Base-by-base conservation (phyloP, 805 yeast species). In the Yarrowia osloensis region DNA sequence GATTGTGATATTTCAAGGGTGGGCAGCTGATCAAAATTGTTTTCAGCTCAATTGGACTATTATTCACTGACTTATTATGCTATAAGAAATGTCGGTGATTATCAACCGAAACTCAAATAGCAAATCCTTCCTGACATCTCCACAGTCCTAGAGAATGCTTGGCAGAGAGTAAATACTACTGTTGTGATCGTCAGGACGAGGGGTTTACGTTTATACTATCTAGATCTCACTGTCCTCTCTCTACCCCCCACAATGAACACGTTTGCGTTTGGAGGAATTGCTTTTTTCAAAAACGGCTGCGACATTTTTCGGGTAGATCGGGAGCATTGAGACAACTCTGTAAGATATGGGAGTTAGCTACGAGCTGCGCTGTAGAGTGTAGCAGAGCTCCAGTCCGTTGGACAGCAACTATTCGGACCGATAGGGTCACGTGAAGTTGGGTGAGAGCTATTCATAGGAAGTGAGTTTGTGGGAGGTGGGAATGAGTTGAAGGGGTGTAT, bases 281-380 rank as follows among this genome's bases (percentile, higher is more conserved):
- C 39, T 50, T 50, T 50, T 50, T 50, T 15, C 47, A 21, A 47
- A n/a, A 50, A 50, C 55, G 55, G 55, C 55, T 31, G 55, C 55
- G 55, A 29, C 39, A 50, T 50, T 31, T 47, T 50, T 31, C 55
- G 55, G 55, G 55, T 29, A 50, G 55, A 50, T 50, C 54, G 7
- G n/a, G 8, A 22, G 29, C 52, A 28, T 24, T n/a, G 52, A 47
- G 35, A 47, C 52, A 47, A 19, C 46, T 15, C 4, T 37, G 42
- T 37, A 37, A 9, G 21, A 9, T 37, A 1, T 3, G 8, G 3
- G 42, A 21, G 19, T 2, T 8, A 17, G 5, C 19, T 5, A 24
- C 29, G 50, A 24, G 28, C 17, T 47, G 52, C 35, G 29, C 54
- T 49, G 54, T 49, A 49, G 15, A 4, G n/a, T 21, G n/a, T 6